phyloP scores from a whole-genome alignment of 805 yeast genomes.

The Wickerhamiella qilinensis region DNA sequence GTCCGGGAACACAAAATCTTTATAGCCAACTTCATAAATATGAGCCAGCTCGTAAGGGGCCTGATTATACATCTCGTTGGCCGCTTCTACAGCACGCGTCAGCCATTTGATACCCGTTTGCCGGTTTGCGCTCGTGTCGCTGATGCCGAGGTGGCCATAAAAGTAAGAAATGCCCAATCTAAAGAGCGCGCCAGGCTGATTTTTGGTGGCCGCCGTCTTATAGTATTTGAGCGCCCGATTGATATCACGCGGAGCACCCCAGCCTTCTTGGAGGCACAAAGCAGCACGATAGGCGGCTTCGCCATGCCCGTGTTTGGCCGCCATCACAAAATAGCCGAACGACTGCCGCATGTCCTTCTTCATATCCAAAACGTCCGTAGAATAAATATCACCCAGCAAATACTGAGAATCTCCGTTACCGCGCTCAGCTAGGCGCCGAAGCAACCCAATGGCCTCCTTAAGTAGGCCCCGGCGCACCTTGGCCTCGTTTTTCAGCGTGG shows the following conservation, averaged over 20 bases:
- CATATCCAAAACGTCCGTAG: slow-evolving; percentile 62
- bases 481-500: slow-evolving; percentile 11
- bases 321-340: slow-evolving; percentile 59
- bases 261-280: slow-evolving; percentile 81
- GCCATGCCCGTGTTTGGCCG: slow-evolving; percentile 86
- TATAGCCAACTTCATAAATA: slow-evolving; percentile 68
- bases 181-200: slow-evolving; percentile 95
- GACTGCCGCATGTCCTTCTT: slow-evolving; percentile 68
- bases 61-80: slow-evolving; percentile 72
- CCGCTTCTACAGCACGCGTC: slow-evolving; percentile 68
- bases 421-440: slow-evolving; percentile 56
- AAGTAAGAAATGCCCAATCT: slow-evolving; percentile 79
- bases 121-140: slow-evolving; percentile 46
- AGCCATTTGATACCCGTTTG: slow-evolving; percentile 89
- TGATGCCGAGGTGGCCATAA: slow-evolving; percentile 69
- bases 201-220: slow-evolving; percentile 74
- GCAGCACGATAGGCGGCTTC: slow-evolving; percentile 89
- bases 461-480: slow-evolving; percentile 39
- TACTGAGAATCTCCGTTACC: slow-evolving; percentile 88
- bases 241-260: slow-evolving; percentile 81
- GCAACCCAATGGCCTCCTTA: slow-evolving; percentile 59
- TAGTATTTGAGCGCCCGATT: slow-evolving; percentile 70
- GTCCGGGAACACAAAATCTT: slow-evolving; percentile 77
- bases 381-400: slow-evolving; percentile 73
- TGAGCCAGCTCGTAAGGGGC: slow-evolving; percentile 89